A percentile compares a stretch with the other conserved stretches of the same genome.
Evolutionary conservation across 371 early-diverging fungal genomes (phyloP).

Genomic region (Mucor irregularis): DNA sequence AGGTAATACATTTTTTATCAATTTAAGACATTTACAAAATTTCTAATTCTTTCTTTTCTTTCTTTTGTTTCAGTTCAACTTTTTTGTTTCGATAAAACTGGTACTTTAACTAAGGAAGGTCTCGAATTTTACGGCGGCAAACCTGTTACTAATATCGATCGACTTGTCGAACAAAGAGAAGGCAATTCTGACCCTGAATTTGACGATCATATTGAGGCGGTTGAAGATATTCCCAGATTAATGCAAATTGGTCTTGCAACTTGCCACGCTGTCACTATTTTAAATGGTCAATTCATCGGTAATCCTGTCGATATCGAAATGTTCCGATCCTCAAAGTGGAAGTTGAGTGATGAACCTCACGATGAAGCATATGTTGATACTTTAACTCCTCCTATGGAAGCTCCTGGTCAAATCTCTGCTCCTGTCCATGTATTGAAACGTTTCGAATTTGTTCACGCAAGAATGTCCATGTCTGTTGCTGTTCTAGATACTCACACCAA

Average conservation of each 20-base stretch:
- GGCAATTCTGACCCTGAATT: conserved; percentile 20
- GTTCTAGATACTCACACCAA: conserved; percentile 58
- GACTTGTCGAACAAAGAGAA: conserved; percentile 31
- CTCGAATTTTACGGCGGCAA: conserved; percentile 60
- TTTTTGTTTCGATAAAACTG: conserved; percentile 83
- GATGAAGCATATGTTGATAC: conserved; percentile 46
- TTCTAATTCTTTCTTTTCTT: neutral
- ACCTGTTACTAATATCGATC: conserved; percentile 26
- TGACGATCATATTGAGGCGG: conserved; percentile 31
- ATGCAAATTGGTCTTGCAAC: conserved; percentile 70
- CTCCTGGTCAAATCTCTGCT: conserved; percentile 16
- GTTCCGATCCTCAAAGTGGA: conserved; percentile 75
- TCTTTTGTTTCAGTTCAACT: conserved; percentile 68
- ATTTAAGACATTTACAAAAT: neutral
- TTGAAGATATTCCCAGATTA: conserved; percentile 37
- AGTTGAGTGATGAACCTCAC: conserved; percentile 24
- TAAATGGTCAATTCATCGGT: conserved; percentile 65
- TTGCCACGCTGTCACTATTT: conserved; percentile 80
- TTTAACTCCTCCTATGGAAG: conserved; percentile 31
- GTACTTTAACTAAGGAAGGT: conserved; percentile 68
- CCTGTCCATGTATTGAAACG: conserved; percentile 64
- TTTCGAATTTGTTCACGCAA: conserved; percentile 85
- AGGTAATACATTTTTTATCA: conserved; percentile 8
- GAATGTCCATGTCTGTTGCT: conserved; percentile 85
- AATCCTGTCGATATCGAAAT: conserved; percentile 95